phyloP scores from a whole-genome alignment of 2,329 filamentous ascomycete genomes.

The Tolypocladium amazonense region DNA sequence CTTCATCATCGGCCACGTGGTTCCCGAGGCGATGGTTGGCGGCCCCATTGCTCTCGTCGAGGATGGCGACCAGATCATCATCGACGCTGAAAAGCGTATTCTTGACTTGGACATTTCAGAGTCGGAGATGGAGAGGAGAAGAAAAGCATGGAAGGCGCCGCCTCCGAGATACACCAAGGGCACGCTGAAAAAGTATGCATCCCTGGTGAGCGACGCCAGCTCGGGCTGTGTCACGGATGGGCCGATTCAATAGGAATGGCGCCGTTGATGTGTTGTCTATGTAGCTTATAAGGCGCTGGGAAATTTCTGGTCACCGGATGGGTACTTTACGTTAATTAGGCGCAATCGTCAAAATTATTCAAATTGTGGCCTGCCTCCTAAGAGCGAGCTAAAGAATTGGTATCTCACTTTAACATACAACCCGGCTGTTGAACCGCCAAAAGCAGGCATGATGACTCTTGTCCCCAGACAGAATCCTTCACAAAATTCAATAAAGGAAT shows the following conservation, averaged over 20 bases:
- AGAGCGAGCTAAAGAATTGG: background rate
- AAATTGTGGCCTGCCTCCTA: background rate
- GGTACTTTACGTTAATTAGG: background rate
- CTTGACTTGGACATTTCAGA: conserved; percentile 57
- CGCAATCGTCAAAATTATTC: background rate
- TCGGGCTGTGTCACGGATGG: conserved; percentile 48
- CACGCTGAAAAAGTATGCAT: conserved; percentile 61
- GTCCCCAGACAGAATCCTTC: too few relatives aligned
- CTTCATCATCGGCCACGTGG: conserved; percentile 80
- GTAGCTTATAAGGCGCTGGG: background rate
- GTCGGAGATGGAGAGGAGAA: conserved; percentile 49
- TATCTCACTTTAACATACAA: background rate
- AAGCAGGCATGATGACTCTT: background rate
- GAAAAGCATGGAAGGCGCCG: conserved; percentile 52
- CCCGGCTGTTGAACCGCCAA: background rate
- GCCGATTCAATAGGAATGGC: conserved; percentile 7
- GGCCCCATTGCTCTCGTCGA: conserved; percentile 75
- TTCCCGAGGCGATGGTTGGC: conserved; percentile 77
- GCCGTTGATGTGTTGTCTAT: background rate
- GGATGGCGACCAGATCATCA: conserved; percentile 71
- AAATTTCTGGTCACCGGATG: background rate
- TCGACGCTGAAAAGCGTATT: conserved; percentile 67
- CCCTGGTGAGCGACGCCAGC: conserved; percentile 47
- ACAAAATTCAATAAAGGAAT: background rate
- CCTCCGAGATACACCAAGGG: conserved; percentile 48